Percentiles rank a stretch among this genome's conserved stretches.
phyloP scores from a whole-genome alignment of 768 basidiomycete species.

The Kockovaella imperatae region DNA sequence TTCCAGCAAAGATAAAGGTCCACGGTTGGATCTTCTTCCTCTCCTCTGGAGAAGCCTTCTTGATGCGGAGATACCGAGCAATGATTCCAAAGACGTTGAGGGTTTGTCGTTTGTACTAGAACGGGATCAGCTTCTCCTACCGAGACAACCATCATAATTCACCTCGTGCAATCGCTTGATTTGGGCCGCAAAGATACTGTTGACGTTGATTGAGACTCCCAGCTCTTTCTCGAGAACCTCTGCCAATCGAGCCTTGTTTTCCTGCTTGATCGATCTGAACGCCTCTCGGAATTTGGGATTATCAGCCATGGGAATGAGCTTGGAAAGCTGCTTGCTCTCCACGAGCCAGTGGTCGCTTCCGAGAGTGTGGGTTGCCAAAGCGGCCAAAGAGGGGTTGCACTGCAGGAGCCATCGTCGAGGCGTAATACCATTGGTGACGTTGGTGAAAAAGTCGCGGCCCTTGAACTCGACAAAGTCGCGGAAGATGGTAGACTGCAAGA shows the following conservation, averaged over 20 bases:
- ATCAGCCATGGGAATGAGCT: slow-evolving; percentile 64
- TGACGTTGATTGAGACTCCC: slow-evolving; percentile 34
- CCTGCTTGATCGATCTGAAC: slow-evolving; percentile 78
- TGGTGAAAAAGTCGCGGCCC: slow-evolving; percentile 59
- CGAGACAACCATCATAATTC: slow-evolving; percentile 48
- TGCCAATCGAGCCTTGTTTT: slow-evolving; percentile 76
- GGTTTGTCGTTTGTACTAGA: slow-evolving; percentile 68
- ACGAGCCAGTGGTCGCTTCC: slow-evolving; percentile 76
- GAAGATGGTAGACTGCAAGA: slow-evolving; percentile 59
- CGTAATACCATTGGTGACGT: slow-evolving; percentile 82
- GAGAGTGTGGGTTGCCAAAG: slow-evolving; percentile 75
- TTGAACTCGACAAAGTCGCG: slow-evolving; percentile 85
- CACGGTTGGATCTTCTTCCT: slow-evolving; percentile 67
- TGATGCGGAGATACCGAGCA: slow-evolving; percentile 73
- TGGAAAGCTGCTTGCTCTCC: slow-evolving; percentile 61
- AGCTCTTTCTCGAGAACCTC: slow-evolving; percentile 38
- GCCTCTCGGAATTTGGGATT: slow-evolving; percentile 65
- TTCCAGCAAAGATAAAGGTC: slow-evolving; percentile 92
- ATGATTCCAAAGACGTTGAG: slow-evolving; percentile 66
- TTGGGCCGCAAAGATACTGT: slow-evolving; percentile 43
- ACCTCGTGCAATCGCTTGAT: slow-evolving; percentile 79
- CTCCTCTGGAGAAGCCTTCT: slow-evolving; percentile 67
- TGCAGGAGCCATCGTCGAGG: slow-evolving; percentile 59
- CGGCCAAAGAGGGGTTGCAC: slow-evolving; percentile 83
- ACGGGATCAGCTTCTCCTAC: not conserved